A percentile compares a stretch with the other conserved stretches of the same genome.
phyloP scores from a whole-genome alignment of 2,329 filamentous ascomycete genomes.

The Dothideomycetes sp. region DNA sequence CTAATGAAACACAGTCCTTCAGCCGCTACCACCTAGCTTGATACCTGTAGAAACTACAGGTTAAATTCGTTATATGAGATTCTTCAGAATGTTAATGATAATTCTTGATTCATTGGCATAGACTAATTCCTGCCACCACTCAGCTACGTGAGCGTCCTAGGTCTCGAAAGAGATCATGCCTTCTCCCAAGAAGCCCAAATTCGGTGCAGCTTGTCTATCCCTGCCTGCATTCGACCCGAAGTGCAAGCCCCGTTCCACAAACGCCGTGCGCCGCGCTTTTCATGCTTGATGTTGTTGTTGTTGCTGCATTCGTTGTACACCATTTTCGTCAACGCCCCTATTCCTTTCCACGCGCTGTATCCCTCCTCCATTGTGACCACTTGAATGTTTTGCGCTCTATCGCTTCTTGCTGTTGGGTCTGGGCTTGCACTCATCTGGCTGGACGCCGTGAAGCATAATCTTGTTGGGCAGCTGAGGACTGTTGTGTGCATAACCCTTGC shows the following conservation, averaged over 20 bases:
- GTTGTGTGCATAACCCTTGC: constrained; percentile 85
- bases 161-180: too few species aligned
- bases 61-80: too few species aligned
- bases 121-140: too few species aligned
- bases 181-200: too few species aligned
- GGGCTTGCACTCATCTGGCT: constrained; percentile 39
- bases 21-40: too few species aligned
- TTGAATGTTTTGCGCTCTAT: constrained; percentile 13
- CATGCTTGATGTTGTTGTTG: background rate
- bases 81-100: too few species aligned
- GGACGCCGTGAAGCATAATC: constrained; percentile 39
- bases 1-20: too few species aligned
- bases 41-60: too few species aligned
- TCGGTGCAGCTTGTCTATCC: too few species aligned
- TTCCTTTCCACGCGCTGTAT: background rate
- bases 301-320: background rate
- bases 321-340: background rate
- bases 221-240: too few species aligned
- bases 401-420: constrained; percentile 36
- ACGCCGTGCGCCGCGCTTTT: constrained; percentile 9
- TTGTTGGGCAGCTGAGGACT: constrained; percentile 46
- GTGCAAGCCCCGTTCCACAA: background rate
- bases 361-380: background rate
- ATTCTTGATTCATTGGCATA: too few species aligned
- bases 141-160: too few species aligned